Evolutionary conservation across 352 stramenopile genomes (phyloP), one percentile per base, ranked within the genome.

Genomic region (Labyrinthula sp.): DNA sequence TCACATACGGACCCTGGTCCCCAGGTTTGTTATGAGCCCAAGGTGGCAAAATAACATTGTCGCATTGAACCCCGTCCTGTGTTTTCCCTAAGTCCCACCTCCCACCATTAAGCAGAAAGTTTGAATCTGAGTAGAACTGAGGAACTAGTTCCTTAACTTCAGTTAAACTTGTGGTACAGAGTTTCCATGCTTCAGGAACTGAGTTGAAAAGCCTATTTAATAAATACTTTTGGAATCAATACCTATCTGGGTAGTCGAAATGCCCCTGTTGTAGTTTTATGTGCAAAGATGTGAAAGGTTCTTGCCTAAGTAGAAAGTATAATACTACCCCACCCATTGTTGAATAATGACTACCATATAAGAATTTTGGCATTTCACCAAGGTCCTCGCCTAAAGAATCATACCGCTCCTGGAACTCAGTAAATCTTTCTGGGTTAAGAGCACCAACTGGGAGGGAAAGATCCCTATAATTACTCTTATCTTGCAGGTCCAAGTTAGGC

Each of bases 101-200:
- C 15, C 48, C 48, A 17, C 43, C 18, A 23, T 59, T 62, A 4
- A 46, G 22, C 6, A 62, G 39, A 62, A 62, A 61, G 24, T 61
- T 45, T 12, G 30, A 37, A 26, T 45, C 49, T 10, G 91, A 97
- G 26, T 49, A 61, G 59, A 90, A 97, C 65, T 99, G 88, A 10
- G 89, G 89, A 12, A 78, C 95, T 7, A 99, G 63, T 58, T 99
- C 89, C 65, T 97, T 97, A 5, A 97, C 84, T 63, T 99, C 88
- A 28, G 83, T 78, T 1, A 84, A 84, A 14, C 25, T 38, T 8
- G 49, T 52, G 26, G 92, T 95, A 60, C 83, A 95, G 77, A 95
- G 93, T 18, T 91, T 76, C 76, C 82, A 97, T 6, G 84, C 85
- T 24, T 74, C 66, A n/a, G 70, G 62, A 30, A 97, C 67, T 39